Evolutionary conservation across 306 rosid species (phyloP).

Genomic region (Castanopsis chinensis): DNA sequence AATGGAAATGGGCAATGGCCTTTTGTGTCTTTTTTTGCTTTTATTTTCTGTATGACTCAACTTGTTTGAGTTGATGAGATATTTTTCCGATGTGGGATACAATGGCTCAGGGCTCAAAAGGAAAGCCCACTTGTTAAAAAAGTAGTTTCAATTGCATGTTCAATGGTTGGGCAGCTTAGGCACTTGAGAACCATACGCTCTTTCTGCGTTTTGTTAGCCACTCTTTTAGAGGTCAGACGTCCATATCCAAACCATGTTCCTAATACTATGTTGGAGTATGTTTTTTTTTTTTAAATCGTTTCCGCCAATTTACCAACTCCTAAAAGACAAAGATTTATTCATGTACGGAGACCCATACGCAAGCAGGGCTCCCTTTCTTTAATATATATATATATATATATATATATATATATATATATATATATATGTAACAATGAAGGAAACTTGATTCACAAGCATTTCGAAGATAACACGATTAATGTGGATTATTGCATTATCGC

Average conservation of each 20-base stretch:
- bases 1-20: too few species aligned
- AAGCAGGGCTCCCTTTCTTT: too few species aligned
- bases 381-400: too few species aligned
- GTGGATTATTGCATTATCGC: too few species aligned
- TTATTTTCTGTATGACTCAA: not conserved
- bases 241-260: not conserved
- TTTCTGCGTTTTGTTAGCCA: constrained; percentile 11
- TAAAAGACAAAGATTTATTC: too few species aligned
- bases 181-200: constrained; percentile 21
- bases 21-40: not conserved
- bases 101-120: constrained; percentile 10
- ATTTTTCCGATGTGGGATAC: not conserved
- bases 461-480: too few species aligned
- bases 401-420: too few species aligned
- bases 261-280: not conserved
- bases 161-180: constrained; percentile 15
- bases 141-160: constrained; percentile 1
- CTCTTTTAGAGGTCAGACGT: constrained; percentile 10
- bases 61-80: constrained; percentile 12
- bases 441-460: too few species aligned
- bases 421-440: too few species aligned
- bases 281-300: too few species aligned
- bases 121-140: constrained; percentile 10
- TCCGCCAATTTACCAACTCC: not conserved
- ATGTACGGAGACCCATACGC: too few species aligned